Conservation (phyloP, 192 early-diverging fungal species). For the Lunasporangiospora selenospora region DNA sequence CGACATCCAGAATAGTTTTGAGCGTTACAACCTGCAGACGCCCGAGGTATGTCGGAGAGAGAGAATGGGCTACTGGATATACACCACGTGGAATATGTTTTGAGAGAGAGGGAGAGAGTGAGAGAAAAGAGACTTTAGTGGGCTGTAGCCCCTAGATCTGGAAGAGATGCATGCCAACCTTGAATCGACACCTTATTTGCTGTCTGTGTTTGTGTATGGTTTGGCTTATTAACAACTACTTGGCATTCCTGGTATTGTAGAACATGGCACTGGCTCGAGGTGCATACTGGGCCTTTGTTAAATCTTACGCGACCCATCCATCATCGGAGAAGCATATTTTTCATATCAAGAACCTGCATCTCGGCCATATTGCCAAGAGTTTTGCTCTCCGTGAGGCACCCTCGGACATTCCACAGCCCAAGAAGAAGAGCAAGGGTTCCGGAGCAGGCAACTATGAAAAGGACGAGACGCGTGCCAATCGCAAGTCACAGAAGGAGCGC, state of each 20-base stretch:
- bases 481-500: conserved; percentile 38
- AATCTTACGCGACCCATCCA: conserved; percentile 94
- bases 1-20: conserved; percentile 64
- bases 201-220: no score
- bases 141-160: no score
- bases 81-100: no score
- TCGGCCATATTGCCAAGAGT: conserved; percentile 96
- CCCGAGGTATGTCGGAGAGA: conserved; percentile 65
- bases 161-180: no score
- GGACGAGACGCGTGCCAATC: conserved; percentile 21
- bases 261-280: conserved; percentile 69
- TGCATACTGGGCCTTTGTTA: conserved; percentile 88
- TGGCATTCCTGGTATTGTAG: no score
- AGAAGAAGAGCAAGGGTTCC: conserved; percentile 36
- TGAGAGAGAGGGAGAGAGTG: no score
- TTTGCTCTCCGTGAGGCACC: conserved; percentile 98
- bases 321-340: conserved; percentile 89
- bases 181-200: no score
- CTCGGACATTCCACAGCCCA: conserved; percentile 60
- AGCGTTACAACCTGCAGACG: conserved; percentile 72
- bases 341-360: conserved; percentile 92
- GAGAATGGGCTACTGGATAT: no score
- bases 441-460: conserved; percentile 5
- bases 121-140: no score
- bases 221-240: no score